phyloP scores from a whole-genome alignment of 148 eudicot species.

The Rhododendron henanense region DNA sequence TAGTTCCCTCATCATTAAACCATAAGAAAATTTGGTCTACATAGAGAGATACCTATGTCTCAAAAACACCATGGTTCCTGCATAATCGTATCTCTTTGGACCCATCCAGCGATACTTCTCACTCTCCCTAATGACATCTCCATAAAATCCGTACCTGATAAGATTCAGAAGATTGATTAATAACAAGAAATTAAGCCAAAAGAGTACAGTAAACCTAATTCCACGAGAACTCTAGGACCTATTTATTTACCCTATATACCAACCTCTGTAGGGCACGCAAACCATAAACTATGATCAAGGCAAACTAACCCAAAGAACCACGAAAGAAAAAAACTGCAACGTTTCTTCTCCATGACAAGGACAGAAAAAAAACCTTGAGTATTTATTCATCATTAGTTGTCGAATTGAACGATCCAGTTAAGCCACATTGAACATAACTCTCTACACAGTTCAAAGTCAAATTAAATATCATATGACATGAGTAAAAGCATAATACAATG shows the following conservation, averaged over 20 bases:
- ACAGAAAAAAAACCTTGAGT: background rate
- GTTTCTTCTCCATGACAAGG: background rate
- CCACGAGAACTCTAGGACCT: background rate
- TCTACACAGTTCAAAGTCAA: background rate
- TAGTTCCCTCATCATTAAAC: background rate
- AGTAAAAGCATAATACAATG: background rate
- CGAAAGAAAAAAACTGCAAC: background rate
- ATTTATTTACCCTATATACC: background rate
- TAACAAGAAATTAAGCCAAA: conserved; percentile 4
- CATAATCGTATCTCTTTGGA: conserved; percentile 90
- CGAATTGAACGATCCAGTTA: background rate
- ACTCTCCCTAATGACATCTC: conserved; percentile 94
- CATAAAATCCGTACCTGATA: conserved; percentile 91
- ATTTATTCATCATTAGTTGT: background rate
- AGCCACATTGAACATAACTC: background rate
- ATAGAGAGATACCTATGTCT: conserved; percentile 61
- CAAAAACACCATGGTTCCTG: conserved; percentile 89
- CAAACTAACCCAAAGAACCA: background rate
- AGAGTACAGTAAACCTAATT: background rate
- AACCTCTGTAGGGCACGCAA: too few relatives aligned
- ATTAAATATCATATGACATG: background rate
- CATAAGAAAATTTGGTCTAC: background rate
- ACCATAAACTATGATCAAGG: background rate
- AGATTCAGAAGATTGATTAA: conserved; percentile 10
- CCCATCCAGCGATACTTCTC: conserved; percentile 99